Evolutionary conservation across 495 filamentous ascomycete genomes (phyloP).

Genomic region (Aspergillus mulundensis): DNA sequence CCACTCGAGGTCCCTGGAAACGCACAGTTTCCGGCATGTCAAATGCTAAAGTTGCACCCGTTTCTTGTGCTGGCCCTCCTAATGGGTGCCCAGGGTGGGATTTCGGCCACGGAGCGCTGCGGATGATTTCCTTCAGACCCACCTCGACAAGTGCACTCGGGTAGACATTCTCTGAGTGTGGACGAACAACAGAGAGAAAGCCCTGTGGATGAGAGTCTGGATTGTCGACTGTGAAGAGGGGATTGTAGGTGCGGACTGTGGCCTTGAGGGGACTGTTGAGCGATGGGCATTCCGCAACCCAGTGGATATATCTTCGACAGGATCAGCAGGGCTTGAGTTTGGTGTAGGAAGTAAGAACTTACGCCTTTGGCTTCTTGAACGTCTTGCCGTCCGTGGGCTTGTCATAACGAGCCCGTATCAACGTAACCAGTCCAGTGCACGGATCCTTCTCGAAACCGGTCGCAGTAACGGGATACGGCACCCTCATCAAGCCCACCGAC

Average conservation of each 20-base stretch:
- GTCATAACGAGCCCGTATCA: constrained; percentile 39
- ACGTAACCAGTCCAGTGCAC: constrained; percentile 66
- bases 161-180: background rate
- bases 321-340: background rate
- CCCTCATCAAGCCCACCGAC: constrained; percentile 78
- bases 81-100: no score
- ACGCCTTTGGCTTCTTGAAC: constrained; percentile 20
- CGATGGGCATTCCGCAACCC: background rate
- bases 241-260: background rate
- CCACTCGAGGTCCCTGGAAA: constrained; percentile 1
- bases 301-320: background rate
- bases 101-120: background rate
- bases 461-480: constrained; percentile 74
- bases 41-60: background rate
- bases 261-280: constrained; percentile 1
- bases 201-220: background rate
- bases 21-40: constrained; percentile 1
- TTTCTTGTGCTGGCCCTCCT: constrained; percentile 1
- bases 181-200: background rate
- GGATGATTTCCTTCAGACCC: background rate
- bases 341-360: background rate
- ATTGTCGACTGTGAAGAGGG: background rate
- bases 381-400: constrained; percentile 29
- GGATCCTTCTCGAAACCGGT: constrained; percentile 52
- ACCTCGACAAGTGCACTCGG: background rate